phyloP scores from a whole-genome alignment of 2,329 filamentous ascomycete species.

The Fusarium sp. region DNA sequence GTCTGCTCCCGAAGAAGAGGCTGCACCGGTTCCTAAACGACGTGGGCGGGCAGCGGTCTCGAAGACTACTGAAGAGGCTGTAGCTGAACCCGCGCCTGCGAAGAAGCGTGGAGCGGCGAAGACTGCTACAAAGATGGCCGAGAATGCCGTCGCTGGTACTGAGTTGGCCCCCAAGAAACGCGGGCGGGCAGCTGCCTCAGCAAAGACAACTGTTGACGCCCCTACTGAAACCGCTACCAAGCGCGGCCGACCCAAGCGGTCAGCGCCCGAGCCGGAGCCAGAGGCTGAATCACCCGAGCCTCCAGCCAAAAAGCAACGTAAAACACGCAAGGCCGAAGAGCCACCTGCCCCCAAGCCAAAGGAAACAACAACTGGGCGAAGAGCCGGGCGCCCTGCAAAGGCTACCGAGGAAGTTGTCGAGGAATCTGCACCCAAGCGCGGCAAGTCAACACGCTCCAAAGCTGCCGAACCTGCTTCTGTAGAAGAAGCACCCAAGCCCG shows the following conservation, averaged over 20 bases:
- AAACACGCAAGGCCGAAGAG: conserved; percentile 25
- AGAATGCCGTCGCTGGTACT: conserved; percentile 12
- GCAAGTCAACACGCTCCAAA: conserved; percentile 27
- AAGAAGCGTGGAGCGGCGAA: conserved; percentile 29
- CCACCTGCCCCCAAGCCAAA: conserved; percentile 4
- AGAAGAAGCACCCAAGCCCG: conserved; percentile 7
- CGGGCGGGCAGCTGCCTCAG: conserved; percentile 9
- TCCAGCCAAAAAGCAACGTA: conserved; percentile 35
- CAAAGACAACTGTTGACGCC: conserved; percentile 4
- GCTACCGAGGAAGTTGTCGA: conserved; percentile 16
- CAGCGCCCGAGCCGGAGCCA: conserved; percentile 21
- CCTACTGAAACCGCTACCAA: conserved; percentile 26
- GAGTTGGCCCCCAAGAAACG: conserved; percentile 28
- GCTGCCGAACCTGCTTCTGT: conserved; percentile 3
- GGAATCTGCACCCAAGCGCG: conserved; percentile 17
- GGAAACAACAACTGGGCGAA: conserved; percentile 13
- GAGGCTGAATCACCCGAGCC: conserved; percentile 26
- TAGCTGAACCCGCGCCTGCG: conserved; percentile 8
- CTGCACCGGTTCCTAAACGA: conserved; percentile 9
- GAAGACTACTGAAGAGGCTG: conserved; percentile 10
- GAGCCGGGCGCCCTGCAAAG: conserved; percentile 24
- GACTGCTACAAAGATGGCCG: conserved; percentile 4
- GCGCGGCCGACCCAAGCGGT: conserved; percentile 33
- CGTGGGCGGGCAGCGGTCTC: conserved; percentile 22
- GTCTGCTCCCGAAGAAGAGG: conserved; percentile 10